Base-by-base conservation (phyloP, 108 stramenopile genomes). In the Cyclostephanos tholiformis region DNA sequence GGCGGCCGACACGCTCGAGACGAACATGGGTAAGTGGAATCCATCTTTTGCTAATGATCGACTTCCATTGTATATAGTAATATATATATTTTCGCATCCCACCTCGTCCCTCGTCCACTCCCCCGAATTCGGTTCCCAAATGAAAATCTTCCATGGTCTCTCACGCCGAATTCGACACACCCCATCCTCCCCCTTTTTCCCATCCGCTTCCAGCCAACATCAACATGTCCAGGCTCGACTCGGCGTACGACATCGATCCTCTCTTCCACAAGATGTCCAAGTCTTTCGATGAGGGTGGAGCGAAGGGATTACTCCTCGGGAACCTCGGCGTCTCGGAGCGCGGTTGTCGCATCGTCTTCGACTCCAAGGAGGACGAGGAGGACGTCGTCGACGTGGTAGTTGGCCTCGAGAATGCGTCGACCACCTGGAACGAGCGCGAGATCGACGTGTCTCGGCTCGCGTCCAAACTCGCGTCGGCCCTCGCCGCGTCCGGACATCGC, bases 231-330 rank as follows among this genome's bases (percentile, higher is more conserved):
- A 91, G 92, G 70, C 85, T 97, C 12, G 98, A 97, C 70, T 84
- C 92, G 1, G 98, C 94, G n/a, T 96, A 88, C 82, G 96, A 95
- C 63, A 92, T 97, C 78, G 98, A 98, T 79, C 97, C 98, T 30
- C 84, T 97, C 56, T 99, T 99, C 75, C 96, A 93, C 85, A 97
- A 97, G 59, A 27, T 99, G 98, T 93, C 92, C 63, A 95, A 96
- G 71, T 88, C 88, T 6, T 98, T 99, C 67, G 98, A 99, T 63
- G 97, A 97, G 82, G 97, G 97, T 20, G 98, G 97, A n/a, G 97
- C 98, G 38, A 95, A 92, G 72, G 98, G 98, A 12, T 87, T 99
- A 49, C 83, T 99, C 7, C 85, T 98, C 29, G 89, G 86, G n/a
- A 96, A 97, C 82, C 91, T 99, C 14, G 85, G 88, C 62, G 97